A percentile compares a stretch with the other conserved stretches of the same genome.
These are phyloP conservation scores for Ceriops tagal DNA, from an alignment of 345 rosid genomes.

Conservation along the genomic window DNA sequence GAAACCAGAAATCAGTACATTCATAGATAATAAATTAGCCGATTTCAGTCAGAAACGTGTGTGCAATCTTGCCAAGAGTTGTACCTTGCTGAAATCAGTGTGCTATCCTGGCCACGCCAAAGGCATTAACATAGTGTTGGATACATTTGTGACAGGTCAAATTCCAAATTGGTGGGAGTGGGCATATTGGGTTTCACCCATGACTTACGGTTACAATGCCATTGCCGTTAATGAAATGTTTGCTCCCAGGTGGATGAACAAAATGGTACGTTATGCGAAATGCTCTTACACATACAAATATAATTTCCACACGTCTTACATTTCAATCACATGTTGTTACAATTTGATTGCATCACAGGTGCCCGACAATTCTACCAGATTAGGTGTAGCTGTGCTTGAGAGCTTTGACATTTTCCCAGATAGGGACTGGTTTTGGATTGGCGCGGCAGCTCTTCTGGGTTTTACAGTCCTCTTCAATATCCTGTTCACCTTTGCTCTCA, in stretches of 20 bases:
- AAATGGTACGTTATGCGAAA: constrained; percentile 29
- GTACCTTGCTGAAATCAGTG: too few relatives aligned
- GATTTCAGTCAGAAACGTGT: too few relatives aligned
- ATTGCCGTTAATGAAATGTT: constrained; percentile 62
- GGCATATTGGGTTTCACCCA: constrained; percentile 91
- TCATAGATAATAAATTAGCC: background rate
- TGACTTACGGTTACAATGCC: constrained; percentile 68
- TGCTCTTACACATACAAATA: background rate
- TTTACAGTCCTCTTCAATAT: constrained; percentile 68
- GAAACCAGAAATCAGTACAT: too few relatives aligned
- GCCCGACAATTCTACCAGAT: constrained; percentile 41
- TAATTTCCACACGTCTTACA: background rate
- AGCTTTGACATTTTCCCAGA: constrained; percentile 45
- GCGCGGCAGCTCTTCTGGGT: constrained; percentile 55
- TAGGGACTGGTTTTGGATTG: constrained; percentile 83
- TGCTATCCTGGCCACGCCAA: background rate
- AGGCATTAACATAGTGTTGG: background rate
- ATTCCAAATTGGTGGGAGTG: constrained; percentile 88
- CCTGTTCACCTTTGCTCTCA: constrained; percentile 66
- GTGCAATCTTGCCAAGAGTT: too few relatives aligned
- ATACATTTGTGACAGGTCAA: constrained; percentile 35
- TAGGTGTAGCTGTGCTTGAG: constrained; percentile 61
- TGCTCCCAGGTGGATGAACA: constrained; percentile 85
- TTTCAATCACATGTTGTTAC: background rate
- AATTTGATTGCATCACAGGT: constrained; percentile 36